Evolutionary conservation across 306 rosid species (phyloP), one percentile per base, ranked within the genome.

Genomic region (Gillenia trifoliata): DNA sequence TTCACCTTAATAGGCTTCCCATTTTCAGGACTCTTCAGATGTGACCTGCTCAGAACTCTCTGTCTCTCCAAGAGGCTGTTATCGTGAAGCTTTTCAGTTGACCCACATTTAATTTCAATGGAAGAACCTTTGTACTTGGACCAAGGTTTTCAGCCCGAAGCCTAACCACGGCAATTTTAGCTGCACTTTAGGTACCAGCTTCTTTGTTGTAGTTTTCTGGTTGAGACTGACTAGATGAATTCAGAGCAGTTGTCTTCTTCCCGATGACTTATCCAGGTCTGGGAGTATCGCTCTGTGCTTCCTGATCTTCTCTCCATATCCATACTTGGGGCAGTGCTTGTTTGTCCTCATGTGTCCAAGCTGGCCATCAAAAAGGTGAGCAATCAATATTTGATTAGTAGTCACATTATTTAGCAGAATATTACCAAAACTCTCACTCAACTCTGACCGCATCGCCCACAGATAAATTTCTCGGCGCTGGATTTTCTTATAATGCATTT

Each of bases 361-460:
- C 98, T 94, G 87, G 79, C 65, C 49, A 71, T 71, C 50, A 68
- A 73, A n/a, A 74, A 11, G 52, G 19, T 45, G 79, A 71, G 71
- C 43, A 75, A 72, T 82, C 73, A 80, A 26, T 71, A 70, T n/a
- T 43, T 34, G 8, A 31, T 77, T 60, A 50, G 12, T 28, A 64
- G 19, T 29, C 20, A 23, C 26, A 30, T 66, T 47, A 74, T 80
- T 75, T 5, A 59, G 56, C 66, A 41, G 43, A 82, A 38, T 47
- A 55, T 55, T 52, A 47, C n/a, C 34, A 41, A 43, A 50, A 15
- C 66, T 59, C 50, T 62, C 55, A 60, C 47, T 52, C n/a, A 54
- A 94, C 98, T n/a, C 98, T 91, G 94, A 82, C 94, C 94, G 85
- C 98, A 94, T n/a, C 41, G 93, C 98, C n/a, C 98, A 83, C 98